Evolutionary conservation across 257 asterid genomes (phyloP), one percentile per base, ranked within the genome.

Genomic region (Scutellaria baicalensis): DNA sequence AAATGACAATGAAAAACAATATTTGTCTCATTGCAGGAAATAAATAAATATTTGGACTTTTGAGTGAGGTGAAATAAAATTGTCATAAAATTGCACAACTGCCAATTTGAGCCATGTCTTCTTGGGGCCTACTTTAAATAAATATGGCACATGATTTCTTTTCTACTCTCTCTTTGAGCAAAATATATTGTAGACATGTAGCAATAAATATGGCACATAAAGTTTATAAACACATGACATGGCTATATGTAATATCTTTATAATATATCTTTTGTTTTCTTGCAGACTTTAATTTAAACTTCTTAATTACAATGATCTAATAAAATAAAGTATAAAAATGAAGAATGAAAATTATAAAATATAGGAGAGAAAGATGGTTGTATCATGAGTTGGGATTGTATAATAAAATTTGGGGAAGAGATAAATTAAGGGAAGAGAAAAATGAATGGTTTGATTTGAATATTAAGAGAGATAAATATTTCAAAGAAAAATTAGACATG

Each of bases 1-100:
- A 79, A 82, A 75, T 69, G 84, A 79, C 80, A 27, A 79, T 33
- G 49, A 64, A 69, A 52, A 65, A 48, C 52, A 23, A 76, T 14
- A 76, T 59, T 76, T 60, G 77, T 72, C 81, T 72, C 13, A 68
- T 58, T 77, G 51, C 23, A 42, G 4, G 1, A 42, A 8, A 16
- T 43, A 44, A 13, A 27, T 62, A 16, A 4, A 60, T 61, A 52
- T 20, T 38, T 62, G 66, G 64, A 50, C 36, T 39, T 52, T n/a
- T 13, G 52, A 20, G 55, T 59, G 62, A 27, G 58, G 31, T 20
- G 17, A 44, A 71, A 40, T 6, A 27, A 47, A 61, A 54, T 10
- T 57, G 72, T 35, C 49, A 66, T 61, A 60, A 49, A 59, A 51
- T 45, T 52, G 39, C 35, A 31, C 59, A 77, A 71, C 69, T 69